Percentiles rank a stretch among this genome's conserved stretches.
phyloP scores from a whole-genome alignment of 2,329 filamentous ascomycete species.

The Pseudogymnoascus sp. region DNA sequence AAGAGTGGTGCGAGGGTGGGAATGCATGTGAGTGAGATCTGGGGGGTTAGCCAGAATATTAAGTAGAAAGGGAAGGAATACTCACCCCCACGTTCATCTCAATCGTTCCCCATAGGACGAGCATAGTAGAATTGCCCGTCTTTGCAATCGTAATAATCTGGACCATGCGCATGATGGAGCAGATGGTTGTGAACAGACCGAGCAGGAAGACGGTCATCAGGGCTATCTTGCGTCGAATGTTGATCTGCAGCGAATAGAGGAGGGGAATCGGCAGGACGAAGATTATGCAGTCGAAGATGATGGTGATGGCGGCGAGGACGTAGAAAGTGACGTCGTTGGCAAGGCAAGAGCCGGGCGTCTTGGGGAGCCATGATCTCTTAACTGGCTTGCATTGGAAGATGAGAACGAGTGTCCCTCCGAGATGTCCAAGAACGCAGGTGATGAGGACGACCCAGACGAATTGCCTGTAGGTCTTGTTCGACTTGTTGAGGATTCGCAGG shows the following conservation, averaged over 20 bases:
- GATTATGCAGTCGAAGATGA: conserved; percentile 31
- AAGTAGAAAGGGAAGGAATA: neutral
- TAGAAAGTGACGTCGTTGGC: conserved; percentile 31
- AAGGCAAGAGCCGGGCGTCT: conserved; percentile 29
- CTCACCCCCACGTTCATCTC: conserved; percentile 51
- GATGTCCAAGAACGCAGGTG: conserved; percentile 30
- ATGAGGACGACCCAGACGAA: conserved; percentile 41
- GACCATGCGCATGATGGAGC: conserved; percentile 44
- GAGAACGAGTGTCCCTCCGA: conserved; percentile 42
- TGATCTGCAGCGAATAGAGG: conserved; percentile 30
- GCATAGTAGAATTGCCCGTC: conserved; percentile 49
- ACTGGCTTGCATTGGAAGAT: conserved; percentile 44
- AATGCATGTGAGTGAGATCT: conserved; percentile 18
- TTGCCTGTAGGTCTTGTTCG: conserved; percentile 37
- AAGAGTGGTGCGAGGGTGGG: conserved; percentile 16
- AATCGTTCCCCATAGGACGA: conserved; percentile 49
- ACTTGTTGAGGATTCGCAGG: conserved; percentile 43
- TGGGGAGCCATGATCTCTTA: conserved; percentile 28
- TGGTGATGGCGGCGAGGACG: conserved; percentile 30
- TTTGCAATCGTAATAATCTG: conserved; percentile 46
- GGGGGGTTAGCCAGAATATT: neutral
- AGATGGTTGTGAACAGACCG: conserved; percentile 48
- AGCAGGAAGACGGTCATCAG: conserved; percentile 39
- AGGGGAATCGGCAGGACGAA: conserved; percentile 32
- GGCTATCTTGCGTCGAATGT: conserved; percentile 29